Conservation (phyloP, 352 stramenopile genomes). For the Pythium scleroteichum region DNA sequence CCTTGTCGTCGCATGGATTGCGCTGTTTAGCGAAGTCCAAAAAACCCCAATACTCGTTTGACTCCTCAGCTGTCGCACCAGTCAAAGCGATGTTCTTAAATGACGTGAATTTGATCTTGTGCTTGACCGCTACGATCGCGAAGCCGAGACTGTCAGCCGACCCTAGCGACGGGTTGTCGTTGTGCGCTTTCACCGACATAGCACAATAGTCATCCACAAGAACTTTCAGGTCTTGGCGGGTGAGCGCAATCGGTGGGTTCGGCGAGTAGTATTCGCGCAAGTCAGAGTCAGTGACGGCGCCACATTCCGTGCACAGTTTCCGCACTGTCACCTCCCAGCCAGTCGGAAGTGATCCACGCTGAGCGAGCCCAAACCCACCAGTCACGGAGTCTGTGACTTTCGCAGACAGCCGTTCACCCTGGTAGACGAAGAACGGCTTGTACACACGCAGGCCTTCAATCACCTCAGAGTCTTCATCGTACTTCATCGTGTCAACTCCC, state of each 20-base stretch:
- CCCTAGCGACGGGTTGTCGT: conserved; percentile 40
- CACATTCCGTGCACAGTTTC: conserved; percentile 56
- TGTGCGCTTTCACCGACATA: conserved; percentile 50
- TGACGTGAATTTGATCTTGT: conserved; percentile 64
- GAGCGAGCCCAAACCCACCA: conserved; percentile 50
- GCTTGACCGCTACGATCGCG: conserved; percentile 54
- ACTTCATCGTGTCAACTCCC: conserved; percentile 59
- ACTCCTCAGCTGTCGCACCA: conserved; percentile 19
- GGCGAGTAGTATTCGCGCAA: conserved; percentile 52
- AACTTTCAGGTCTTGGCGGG: conserved; percentile 44
- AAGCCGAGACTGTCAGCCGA: conserved; percentile 64
- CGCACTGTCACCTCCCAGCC: conserved; percentile 37
- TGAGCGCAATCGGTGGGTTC: conserved; percentile 62
- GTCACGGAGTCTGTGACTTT: conserved; percentile 46
- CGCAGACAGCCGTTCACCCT: conserved; percentile 37
- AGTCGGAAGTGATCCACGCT: conserved; percentile 52
- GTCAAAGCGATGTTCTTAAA: conserved; percentile 76
- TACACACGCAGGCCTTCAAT: conserved; percentile 76
- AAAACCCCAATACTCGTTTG: conserved; percentile 63
- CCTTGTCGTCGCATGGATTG: conserved; percentile 58
- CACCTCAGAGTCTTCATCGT: conserved; percentile 57
- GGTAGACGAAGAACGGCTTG: conserved; percentile 83
- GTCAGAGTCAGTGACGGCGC: conserved; percentile 27
- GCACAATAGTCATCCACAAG: conserved; percentile 72
- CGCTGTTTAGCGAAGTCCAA: conserved; percentile 45